Percentiles rank a stretch among this genome's conserved stretches.
Evolutionary conservation across 208 protist genomes (phyloP).

Genomic region (Leishmania amazonensis): DNA sequence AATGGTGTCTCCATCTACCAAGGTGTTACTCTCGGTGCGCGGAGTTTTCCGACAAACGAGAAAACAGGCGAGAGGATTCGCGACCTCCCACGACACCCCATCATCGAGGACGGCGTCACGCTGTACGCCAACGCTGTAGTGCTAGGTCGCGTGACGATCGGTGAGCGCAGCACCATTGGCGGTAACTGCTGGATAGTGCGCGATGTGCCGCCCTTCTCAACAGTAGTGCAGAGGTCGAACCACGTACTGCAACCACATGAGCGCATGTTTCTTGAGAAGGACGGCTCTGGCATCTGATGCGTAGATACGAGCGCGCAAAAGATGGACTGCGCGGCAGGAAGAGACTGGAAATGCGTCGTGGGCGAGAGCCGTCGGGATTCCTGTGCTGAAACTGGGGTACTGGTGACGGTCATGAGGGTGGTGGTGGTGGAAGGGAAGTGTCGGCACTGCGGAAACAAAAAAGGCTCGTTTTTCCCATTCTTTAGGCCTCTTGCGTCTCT

Average conservation of each 20-base stretch:
- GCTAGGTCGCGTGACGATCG: conserved; percentile 81
- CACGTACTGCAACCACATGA: conserved; percentile 37
- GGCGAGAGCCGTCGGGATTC: background rate
- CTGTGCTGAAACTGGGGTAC: background rate
- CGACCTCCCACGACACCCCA: conserved; percentile 80
- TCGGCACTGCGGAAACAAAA: background rate
- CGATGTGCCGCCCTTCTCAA: conserved; percentile 54
- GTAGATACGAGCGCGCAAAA: background rate
- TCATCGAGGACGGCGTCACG: conserved; percentile 80
- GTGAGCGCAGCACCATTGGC: conserved; percentile 72
- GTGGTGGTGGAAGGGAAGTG: background rate
- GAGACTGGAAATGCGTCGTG: background rate
- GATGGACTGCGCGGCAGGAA: background rate
- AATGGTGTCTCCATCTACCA: conserved; percentile 84
- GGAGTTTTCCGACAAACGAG: conserved; percentile 62
- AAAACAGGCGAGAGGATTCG: conserved; percentile 59
- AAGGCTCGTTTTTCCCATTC: background rate
- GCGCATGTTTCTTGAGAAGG: conserved; percentile 55
- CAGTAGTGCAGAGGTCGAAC: conserved; percentile 54
- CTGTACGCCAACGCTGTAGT: conserved; percentile 87
- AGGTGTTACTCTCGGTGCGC: conserved; percentile 86
- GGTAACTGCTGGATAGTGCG: conserved; percentile 68
- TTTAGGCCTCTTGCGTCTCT: background rate
- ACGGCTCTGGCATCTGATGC: conserved; percentile 59
- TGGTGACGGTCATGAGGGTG: too few species aligned